Percentiles rank a stretch among this genome's conserved stretches.
Evolutionary conservation across 2,329 filamentous ascomycete genomes (phyloP).

Genomic region (Pezicula rhizophila): DNA sequence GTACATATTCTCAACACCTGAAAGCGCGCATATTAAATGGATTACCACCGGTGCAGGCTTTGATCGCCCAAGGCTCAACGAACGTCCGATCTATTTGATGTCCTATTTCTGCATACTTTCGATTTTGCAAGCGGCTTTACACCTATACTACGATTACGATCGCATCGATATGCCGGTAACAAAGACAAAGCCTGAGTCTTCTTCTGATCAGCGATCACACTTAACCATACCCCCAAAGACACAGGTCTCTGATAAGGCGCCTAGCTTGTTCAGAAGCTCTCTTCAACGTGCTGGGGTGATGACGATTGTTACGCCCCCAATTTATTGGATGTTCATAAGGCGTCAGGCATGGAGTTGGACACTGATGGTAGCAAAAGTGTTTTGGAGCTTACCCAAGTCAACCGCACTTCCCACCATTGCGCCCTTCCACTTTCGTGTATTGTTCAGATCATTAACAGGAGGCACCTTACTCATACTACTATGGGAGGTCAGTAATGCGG

Average conservation of each 20-base stretch:
- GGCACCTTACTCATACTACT: slow-evolving; percentile 63
- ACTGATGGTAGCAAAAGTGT: slow-evolving; percentile 62
- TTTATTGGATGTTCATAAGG: slow-evolving; percentile 48
- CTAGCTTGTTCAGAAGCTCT: slow-evolving; percentile 26
- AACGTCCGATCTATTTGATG: slow-evolving; percentile 76
- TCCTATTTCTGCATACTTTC: slow-evolving; percentile 65
- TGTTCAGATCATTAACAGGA: slow-evolving; percentile 51
- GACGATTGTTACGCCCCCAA: slow-evolving; percentile 32
- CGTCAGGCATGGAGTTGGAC: slow-evolving; percentile 61
- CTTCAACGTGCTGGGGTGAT: slow-evolving; percentile 30
- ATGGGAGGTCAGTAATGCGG: slow-evolving; percentile 71
- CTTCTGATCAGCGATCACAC: slow-evolving; percentile 31
- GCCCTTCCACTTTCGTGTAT: slow-evolving; percentile 51
- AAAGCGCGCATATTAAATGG: slow-evolving; percentile 59
- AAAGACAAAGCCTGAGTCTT: slow-evolving; percentile 25
- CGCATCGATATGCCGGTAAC: slow-evolving; percentile 37
- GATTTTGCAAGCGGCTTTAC: slow-evolving; percentile 59
- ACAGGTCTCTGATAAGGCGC: slow-evolving; percentile 31
- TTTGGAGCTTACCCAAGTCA: slow-evolving; percentile 71
- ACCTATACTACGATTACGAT: slow-evolving; percentile 71
- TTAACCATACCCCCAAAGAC: slow-evolving; percentile 29
- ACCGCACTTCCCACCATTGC: slow-evolving; percentile 54
- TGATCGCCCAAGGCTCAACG: slow-evolving; percentile 75
- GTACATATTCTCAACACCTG: slow-evolving; percentile 67
- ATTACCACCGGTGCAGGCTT: slow-evolving; percentile 63